phyloP scores from a whole-genome alignment of 2,329 filamentous ascomycete species.

The Apiospora phragmitis region DNA sequence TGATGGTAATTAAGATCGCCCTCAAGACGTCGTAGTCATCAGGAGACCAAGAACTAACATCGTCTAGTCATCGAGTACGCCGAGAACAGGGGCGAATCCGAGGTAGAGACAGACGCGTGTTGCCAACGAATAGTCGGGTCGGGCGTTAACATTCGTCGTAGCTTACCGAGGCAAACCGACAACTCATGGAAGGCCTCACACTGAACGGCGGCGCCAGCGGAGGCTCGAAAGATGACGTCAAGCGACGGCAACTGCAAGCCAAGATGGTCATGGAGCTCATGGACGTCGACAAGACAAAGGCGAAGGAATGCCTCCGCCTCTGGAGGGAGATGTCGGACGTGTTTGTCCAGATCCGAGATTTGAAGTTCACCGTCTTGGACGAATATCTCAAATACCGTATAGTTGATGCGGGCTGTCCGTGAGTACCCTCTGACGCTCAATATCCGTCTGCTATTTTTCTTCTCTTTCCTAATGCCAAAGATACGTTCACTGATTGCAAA shows the following conservation, averaged over 20 bases:
- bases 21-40: no score
- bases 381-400: neutral
- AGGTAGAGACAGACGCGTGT: neutral
- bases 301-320: neutral
- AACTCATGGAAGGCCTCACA: neutral
- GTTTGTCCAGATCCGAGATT: neutral
- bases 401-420: neutral
- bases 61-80: neutral
- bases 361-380: neutral
- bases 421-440: neutral
- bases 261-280: neutral
- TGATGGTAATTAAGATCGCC: neutral
- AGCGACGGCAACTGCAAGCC: neutral
- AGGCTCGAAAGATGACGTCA: neutral
- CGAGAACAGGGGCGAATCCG: neutral
- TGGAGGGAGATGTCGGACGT: slow-evolving; percentile 1
- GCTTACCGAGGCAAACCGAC: neutral
- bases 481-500: no score
- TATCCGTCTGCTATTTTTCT: neutral
- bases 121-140: neutral
- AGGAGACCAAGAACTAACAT: no score
- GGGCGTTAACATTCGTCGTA: neutral
- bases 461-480: no score
- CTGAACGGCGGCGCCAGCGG: neutral
- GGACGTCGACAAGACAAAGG: neutral